A percentile compares a stretch with the other conserved stretches of the same genome.
Evolutionary conservation across 2,329 filamentous ascomycete species (phyloP).

Genomic region (Orbilia oligospora): DNA sequence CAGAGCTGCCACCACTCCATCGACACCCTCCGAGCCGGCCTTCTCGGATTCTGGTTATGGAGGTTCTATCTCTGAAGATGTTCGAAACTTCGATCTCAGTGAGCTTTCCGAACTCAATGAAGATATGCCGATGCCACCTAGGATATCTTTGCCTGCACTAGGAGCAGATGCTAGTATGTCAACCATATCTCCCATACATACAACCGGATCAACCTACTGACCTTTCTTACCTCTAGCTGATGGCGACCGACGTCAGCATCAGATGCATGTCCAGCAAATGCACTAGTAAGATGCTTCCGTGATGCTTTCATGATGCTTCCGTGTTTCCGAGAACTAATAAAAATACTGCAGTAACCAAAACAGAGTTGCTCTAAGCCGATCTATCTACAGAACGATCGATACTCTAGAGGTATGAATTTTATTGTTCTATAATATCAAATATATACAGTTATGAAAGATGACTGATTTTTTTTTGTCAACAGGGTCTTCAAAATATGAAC

Average conservation of each 20-base stretch:
- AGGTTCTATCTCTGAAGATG: slow-evolving; percentile 80
- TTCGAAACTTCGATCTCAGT: slow-evolving; percentile 66
- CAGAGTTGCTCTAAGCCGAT: slow-evolving; percentile 84
- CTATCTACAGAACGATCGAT: slow-evolving; percentile 88
- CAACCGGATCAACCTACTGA: slow-evolving; percentile 65
- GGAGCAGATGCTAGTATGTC: slow-evolving; percentile 52
- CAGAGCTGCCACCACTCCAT: slow-evolving; percentile 37
- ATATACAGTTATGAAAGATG: background rate
- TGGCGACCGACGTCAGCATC: slow-evolving; percentile 77
- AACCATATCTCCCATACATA: background rate
- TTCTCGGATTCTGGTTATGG: slow-evolving; percentile 87
- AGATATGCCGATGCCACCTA: slow-evolving; percentile 60
- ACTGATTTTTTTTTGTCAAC: background rate
- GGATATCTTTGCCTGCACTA: slow-evolving; percentile 31
- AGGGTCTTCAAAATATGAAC: slow-evolving; percentile 87
- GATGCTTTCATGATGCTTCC: slow-evolving; percentile 1
- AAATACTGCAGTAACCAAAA: slow-evolving; percentile 78
- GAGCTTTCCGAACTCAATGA: slow-evolving; percentile 63
- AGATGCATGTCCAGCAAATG: slow-evolving; percentile 90
- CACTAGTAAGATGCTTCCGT: slow-evolving; percentile 74
- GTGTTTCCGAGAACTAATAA: slow-evolving; percentile 28
- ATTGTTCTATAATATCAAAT: background rate
- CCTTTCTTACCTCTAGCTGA: slow-evolving; percentile 70
- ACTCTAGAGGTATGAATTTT: slow-evolving; percentile 73
- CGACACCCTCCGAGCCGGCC: slow-evolving; percentile 40